These are phyloP conservation scores for Tilletia walkeri DNA, from an alignment of 1,284 basidiomycete genomes.

Conservation along the genomic window DNA sequence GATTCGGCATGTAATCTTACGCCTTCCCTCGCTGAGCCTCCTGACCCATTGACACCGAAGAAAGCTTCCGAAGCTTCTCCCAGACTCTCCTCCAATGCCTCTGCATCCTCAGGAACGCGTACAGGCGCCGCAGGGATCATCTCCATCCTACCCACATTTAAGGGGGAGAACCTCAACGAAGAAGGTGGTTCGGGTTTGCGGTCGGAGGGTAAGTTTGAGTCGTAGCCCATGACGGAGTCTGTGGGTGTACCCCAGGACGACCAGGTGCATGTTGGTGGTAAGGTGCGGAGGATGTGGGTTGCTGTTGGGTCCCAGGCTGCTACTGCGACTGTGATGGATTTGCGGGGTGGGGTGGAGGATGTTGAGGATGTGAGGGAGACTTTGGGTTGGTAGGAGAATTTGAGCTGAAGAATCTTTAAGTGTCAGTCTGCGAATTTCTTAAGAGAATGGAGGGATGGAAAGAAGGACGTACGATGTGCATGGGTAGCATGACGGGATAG, in stretches of 20 bases:
- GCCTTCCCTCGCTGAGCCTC: not conserved
- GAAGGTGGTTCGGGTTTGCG: not conserved
- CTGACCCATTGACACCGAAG: not conserved
- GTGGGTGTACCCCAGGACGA: not conserved
- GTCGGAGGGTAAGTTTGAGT: not conserved
- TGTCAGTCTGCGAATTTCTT: no score
- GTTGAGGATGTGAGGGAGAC: not conserved
- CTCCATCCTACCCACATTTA: not conserved
- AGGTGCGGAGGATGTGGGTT: not conserved
- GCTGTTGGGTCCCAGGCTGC: conserved; percentile 15
- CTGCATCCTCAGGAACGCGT: not conserved
- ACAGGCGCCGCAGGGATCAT: not conserved
- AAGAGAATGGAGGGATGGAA: not conserved
- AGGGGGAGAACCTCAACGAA: not conserved
- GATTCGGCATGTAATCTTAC: not conserved
- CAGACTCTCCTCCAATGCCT: not conserved
- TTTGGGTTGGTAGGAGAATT: conserved; percentile 15
- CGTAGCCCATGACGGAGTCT: not conserved
- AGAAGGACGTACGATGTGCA: conserved; percentile 12
- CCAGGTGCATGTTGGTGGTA: not conserved
- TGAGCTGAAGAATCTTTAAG: not conserved
- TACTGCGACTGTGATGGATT: conserved; percentile 13
- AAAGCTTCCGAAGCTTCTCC: not conserved
- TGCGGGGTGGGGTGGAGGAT: not conserved
- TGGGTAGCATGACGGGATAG: conserved; percentile 17